Percentiles rank a stretch among this genome's conserved stretches.
Evolutionary conservation across 768 basidiomycete genomes (phyloP).

Genomic region (Suillus paluster): DNA sequence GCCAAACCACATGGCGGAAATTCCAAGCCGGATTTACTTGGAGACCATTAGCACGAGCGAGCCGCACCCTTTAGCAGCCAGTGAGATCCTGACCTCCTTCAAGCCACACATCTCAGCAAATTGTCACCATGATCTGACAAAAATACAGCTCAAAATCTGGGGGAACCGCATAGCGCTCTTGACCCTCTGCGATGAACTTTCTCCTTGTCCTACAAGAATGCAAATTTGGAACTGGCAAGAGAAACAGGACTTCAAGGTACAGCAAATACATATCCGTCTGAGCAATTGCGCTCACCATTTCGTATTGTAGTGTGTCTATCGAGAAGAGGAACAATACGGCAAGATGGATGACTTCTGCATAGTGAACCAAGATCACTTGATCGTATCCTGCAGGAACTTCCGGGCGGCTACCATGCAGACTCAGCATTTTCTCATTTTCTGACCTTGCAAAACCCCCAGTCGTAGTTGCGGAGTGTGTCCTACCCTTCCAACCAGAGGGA

Average conservation of each 20-base stretch:
- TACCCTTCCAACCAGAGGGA: neutral
- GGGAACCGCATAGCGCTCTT: neutral
- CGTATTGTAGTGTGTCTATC: neutral
- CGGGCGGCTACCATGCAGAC: neutral
- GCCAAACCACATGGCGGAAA: constrained; percentile 2
- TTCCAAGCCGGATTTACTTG: constrained; percentile 1
- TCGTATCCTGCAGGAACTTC: neutral
- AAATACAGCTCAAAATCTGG: neutral
- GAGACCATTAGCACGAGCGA: constrained; percentile 2
- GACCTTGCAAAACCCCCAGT: neutral
- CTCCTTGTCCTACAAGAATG: neutral
- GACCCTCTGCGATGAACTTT: neutral
- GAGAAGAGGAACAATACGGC: neutral
- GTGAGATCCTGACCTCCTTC: neutral
- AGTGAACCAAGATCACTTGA: neutral
- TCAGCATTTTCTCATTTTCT: neutral
- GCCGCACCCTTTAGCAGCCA: constrained; percentile 2
- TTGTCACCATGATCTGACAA: neutral
- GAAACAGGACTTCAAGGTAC: constrained; percentile 1
- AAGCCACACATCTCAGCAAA: constrained; percentile 4
- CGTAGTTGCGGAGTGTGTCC: neutral
- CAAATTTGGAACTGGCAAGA: constrained; percentile 5
- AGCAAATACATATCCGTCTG: neutral
- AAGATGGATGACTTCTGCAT: constrained; percentile 1
- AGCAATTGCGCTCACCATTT: neutral